Base-by-base conservation (phyloP, 208 protist species). In the Leishmania major region DNA sequence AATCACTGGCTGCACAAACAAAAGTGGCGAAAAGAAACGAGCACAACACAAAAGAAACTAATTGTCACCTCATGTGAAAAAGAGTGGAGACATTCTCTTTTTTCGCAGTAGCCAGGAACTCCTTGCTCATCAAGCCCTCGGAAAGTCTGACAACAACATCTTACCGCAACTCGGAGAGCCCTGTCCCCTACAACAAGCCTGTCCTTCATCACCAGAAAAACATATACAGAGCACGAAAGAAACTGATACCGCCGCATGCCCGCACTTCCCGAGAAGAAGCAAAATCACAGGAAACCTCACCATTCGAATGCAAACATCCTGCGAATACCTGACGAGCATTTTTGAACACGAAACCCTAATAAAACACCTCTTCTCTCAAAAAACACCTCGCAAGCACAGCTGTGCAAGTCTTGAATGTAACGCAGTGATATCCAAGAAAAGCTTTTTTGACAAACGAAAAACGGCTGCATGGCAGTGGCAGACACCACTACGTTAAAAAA, bases 351-450 rank as follows among this genome's bases (percentile, higher is more conserved):
- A 66, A 57, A 78, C 10, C 72, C 73, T 55, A 83, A 53, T 11
- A 43, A 60, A 55, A 78, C 15, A 13, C 73, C 62, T 35, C 47
- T 78, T 4, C 31, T 47, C 62, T 73, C 47, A 19, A 83, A 64
- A 3, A 13, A 10, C 1, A 78, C 19, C 35, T 83, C 80, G 8
- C 66, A 83, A 62, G 80, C 80, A 45, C 80, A 83, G 40, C 45
- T 78, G 0, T 75, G 49, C 1, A 83, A n/a, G 15, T 57, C 73
- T 35, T 83, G 80, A 55, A 74, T 78, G 40, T 83, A 83, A 5
- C 80, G 71, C 43, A 83, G 19, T 1, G 80, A 83, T 0, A 83
- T 0, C 80, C 73, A 83, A 0, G 80, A 78, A 67, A 83, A 78
- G 5, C n/a, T 66, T 6, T 71, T 83, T 49, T 83, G 72, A 22